These are phyloP conservation scores for Hemisphaericaspora lyxosophila DNA, from an alignment of 1,139 yeast species.

Conservation along the genomic window DNA sequence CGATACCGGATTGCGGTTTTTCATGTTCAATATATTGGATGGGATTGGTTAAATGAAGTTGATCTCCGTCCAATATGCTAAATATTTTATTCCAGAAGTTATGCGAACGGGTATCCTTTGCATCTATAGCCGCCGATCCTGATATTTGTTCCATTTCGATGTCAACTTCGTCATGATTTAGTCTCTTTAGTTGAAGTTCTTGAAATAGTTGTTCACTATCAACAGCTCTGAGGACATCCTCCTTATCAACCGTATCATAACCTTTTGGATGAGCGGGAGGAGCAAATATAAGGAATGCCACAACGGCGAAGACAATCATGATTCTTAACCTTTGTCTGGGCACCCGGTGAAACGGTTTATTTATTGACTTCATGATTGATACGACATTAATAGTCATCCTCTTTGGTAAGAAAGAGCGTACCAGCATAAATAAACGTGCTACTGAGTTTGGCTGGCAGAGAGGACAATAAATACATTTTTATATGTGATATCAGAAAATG, in stretches of 20 bases:
- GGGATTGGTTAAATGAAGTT: constrained; percentile 19
- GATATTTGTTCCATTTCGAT: constrained; percentile 6
- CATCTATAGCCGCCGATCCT: background rate
- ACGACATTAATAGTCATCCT: too few relatives aligned
- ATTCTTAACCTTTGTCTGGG: constrained; percentile 8
- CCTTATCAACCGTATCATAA: background rate
- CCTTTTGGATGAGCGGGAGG: background rate
- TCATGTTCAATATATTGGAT: constrained; percentile 24
- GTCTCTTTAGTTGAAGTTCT: constrained; percentile 4
- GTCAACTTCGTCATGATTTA: constrained; percentile 4
- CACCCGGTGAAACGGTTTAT: too few relatives aligned
- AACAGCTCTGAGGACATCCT: background rate
- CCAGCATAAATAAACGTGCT: too few relatives aligned
- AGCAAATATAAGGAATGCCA: background rate
- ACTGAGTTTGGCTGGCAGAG: too few relatives aligned
- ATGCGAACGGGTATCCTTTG: constrained; percentile 10
- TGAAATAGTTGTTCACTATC: constrained; percentile 4
- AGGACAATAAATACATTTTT: too few relatives aligned
- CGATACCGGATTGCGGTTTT: constrained; percentile 22
- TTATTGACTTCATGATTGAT: background rate
- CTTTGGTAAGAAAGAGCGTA: too few relatives aligned
- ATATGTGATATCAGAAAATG: background rate
- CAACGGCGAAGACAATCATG: background rate
- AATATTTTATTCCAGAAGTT: constrained; percentile 25
- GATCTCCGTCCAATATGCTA: constrained; percentile 18